Percentiles rank a stretch among this genome's conserved stretches.
phyloP scores from a whole-genome alignment of 345 rosid genomes.

The Boechera divaricarpa region DNA sequence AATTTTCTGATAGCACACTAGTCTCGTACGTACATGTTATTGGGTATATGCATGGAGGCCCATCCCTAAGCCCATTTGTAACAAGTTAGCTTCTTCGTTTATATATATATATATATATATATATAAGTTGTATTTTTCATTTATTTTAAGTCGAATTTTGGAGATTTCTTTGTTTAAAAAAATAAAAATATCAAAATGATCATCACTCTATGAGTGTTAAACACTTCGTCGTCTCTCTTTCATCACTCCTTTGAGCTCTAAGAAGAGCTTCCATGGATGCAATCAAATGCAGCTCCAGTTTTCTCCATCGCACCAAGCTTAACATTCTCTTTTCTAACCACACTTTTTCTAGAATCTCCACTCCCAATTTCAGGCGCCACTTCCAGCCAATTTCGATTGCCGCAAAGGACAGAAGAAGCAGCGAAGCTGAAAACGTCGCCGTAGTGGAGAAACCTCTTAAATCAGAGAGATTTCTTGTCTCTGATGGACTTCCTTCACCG shows the following conservation, averaged over 20 bases:
- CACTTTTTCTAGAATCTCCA: not conserved
- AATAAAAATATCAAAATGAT: slow-evolving; percentile 1
- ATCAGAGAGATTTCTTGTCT: slow-evolving; percentile 49
- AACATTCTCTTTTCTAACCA: slow-evolving; percentile 30
- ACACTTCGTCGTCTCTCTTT: slow-evolving; percentile 18
- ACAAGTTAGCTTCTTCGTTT: too few relatives aligned
- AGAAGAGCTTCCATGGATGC: slow-evolving; percentile 43
- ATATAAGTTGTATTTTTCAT: too few relatives aligned
- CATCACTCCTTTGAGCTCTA: slow-evolving; percentile 19
- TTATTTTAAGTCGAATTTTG: too few relatives aligned
- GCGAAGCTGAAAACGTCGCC: slow-evolving; percentile 54
- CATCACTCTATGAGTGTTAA: slow-evolving; percentile 37
- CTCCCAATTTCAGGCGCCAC: slow-evolving; percentile 18
- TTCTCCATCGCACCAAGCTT: slow-evolving; percentile 25
- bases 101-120: too few relatives aligned
- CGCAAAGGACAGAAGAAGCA: slow-evolving; percentile 43
- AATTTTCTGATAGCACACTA: too few relatives aligned
- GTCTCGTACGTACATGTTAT: not conserved
- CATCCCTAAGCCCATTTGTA: not conserved
- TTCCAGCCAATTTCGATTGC: slow-evolving; percentile 38
- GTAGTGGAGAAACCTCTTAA: slow-evolving; percentile 56
- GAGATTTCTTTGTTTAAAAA: not conserved
- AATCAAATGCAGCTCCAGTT: slow-evolving; percentile 32
- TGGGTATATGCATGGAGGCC: slow-evolving; percentile 19
- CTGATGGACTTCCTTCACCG: slow-evolving; percentile 71